Evolutionary conservation across 495 filamentous ascomycete species (phyloP).

Genomic region (Annulohypoxylon bovei): DNA sequence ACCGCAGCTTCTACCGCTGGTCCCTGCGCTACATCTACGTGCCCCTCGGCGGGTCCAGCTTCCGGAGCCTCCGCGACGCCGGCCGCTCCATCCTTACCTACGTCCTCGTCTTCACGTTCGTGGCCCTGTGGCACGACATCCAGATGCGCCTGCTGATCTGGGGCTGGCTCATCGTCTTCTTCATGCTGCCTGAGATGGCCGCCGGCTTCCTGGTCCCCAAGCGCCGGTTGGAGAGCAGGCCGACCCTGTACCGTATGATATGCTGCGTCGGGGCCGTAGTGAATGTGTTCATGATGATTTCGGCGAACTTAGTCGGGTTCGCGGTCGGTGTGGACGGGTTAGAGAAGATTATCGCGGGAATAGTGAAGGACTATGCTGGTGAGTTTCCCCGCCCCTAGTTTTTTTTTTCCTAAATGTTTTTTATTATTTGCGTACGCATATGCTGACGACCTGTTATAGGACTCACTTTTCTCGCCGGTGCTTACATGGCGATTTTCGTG

Average conservation of each 20-base stretch:
- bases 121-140: slow-evolving; percentile 98
- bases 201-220: slow-evolving; percentile 76
- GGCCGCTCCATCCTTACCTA: slow-evolving; percentile 73
- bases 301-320: slow-evolving; percentile 94
- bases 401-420: too few relatives aligned
- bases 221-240: slow-evolving; percentile 70
- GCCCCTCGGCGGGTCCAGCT: slow-evolving; percentile 79
- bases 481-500: slow-evolving; percentile 79
- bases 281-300: slow-evolving; percentile 95
- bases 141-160: slow-evolving; percentile 91
- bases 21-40: slow-evolving; percentile 93
- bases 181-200: slow-evolving; percentile 88
- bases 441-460: slow-evolving; percentile 53
- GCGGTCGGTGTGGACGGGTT: slow-evolving; percentile 90
- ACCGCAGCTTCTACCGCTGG: slow-evolving; percentile 94
- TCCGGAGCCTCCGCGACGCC: slow-evolving; percentile 47
- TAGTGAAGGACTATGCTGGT: slow-evolving; percentile 79
- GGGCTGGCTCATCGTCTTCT: slow-evolving; percentile 95
- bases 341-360: slow-evolving; percentile 74
- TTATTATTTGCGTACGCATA: too few relatives aligned
- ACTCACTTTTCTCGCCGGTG: slow-evolving; percentile 74
- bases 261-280: slow-evolving; percentile 87
- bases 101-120: slow-evolving; percentile 92
- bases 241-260: slow-evolving; percentile 77
- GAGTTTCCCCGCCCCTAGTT: slow-evolving; percentile 22